Percentiles rank a stretch among this genome's conserved stretches.
These are phyloP conservation scores for Colletotrichum karsti DNA, from an alignment of 2,329 filamentous ascomycete species.

Conservation along the genomic window DNA sequence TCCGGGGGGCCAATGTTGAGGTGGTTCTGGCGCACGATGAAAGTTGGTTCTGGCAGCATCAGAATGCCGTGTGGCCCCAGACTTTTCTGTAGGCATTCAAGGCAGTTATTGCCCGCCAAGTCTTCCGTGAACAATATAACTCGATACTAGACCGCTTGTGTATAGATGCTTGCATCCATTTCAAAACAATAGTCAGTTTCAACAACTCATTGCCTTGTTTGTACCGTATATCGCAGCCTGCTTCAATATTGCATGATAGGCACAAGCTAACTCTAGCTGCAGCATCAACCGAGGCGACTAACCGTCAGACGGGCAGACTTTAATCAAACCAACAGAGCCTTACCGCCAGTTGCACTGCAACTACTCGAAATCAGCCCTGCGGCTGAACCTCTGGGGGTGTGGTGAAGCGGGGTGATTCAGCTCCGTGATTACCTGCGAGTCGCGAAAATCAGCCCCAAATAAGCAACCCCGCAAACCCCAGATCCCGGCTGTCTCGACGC, in stretches of 20 bases:
- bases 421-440: constrained; percentile 11
- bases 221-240: not conserved
- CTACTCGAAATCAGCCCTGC: not conserved
- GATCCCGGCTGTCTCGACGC: not conserved
- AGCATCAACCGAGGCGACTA: not conserved
- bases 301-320: not conserved
- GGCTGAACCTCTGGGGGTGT: not conserved
- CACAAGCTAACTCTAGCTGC: not conserved
- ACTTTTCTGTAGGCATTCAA: too few relatives aligned
- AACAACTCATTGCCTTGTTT: too few relatives aligned
- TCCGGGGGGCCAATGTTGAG: not conserved
- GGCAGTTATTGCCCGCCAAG: too few relatives aligned
- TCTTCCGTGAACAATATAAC: too few relatives aligned
- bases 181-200: not conserved
- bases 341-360: not conserved
- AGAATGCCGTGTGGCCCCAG: not conserved
- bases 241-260: not conserved
- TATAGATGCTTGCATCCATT: too few relatives aligned
- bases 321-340: not conserved
- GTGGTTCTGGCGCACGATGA: not conserved
- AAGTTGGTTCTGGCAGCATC: not conserved
- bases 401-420: not conserved
- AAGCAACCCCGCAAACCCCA: constrained; percentile 3
- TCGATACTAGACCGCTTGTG: too few relatives aligned
- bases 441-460: not conserved